A percentile compares a stretch with the other conserved stretches of the same genome.
Conservation (phyloP, 2,329 filamentous ascomycete species). For the Aspergillus novofumigatus region DNA sequence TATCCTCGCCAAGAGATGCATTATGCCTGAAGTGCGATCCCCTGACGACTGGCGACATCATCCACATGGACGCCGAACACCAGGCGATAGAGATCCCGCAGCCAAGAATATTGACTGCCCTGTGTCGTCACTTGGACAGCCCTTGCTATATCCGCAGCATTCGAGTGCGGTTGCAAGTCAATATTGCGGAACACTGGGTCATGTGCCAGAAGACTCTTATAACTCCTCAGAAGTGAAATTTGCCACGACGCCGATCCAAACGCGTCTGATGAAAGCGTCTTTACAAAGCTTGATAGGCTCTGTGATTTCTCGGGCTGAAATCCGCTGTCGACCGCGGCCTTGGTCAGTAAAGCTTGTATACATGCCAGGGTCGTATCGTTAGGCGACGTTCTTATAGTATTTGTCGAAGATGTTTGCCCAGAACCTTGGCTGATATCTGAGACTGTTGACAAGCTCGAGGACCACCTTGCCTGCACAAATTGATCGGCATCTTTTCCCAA, state of each 20-base stretch:
- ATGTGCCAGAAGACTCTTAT: conserved; percentile 72
- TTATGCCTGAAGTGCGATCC: conserved; percentile 43
- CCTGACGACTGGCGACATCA: conserved; percentile 66
- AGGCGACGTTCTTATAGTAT: conserved; percentile 39
- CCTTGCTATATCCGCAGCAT: conserved; percentile 71
- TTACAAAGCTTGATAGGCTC: conserved; percentile 70
- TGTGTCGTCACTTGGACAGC: conserved; percentile 72
- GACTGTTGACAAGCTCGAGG: conserved; percentile 72
- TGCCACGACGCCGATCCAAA: conserved; percentile 74
- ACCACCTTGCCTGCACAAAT: conserved; percentile 54
- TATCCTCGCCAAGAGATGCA: neutral
- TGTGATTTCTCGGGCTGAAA: conserved; percentile 60
- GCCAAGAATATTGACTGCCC: conserved; percentile 69
- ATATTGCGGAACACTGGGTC: conserved; percentile 62
- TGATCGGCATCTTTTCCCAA: conserved; percentile 66
- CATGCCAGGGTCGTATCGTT: conserved; percentile 76
- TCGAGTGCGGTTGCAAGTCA: conserved; percentile 30
- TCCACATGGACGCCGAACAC: conserved; percentile 83
- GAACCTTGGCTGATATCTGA: conserved; percentile 72
- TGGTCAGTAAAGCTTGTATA: conserved; percentile 74
- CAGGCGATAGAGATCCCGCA: conserved; percentile 75
- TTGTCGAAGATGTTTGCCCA: conserved; percentile 44
- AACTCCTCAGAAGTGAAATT: conserved; percentile 67
- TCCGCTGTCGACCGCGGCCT: conserved; percentile 80
- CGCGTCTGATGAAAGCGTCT: conserved; percentile 67